Conservation (phyloP, 2,329 filamentous ascomycete genomes). For the Aschersonia sp. region DNA sequence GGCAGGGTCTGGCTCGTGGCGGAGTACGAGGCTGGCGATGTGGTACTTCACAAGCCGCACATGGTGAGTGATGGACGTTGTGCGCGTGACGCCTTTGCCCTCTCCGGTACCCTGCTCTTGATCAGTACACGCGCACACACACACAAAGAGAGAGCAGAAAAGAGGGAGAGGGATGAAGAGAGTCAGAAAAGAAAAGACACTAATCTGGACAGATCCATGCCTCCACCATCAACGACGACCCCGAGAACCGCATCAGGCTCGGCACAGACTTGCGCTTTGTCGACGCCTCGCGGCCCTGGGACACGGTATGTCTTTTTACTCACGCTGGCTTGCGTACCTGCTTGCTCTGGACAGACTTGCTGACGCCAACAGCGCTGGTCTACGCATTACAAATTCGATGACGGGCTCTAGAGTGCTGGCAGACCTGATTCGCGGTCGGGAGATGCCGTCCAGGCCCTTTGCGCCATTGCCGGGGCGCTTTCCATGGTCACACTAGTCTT, state of each 20-base stretch:
- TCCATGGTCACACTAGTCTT: no score
- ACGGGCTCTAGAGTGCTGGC: slow-evolving; percentile 7
- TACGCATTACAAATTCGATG: slow-evolving; percentile 7
- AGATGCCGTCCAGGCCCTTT: neutral
- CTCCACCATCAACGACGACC: slow-evolving; percentile 38
- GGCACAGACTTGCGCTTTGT: slow-evolving; percentile 43
- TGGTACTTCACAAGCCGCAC: slow-evolving; percentile 22
- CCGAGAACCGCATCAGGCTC: slow-evolving; percentile 33
- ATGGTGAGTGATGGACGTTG: slow-evolving; percentile 13
- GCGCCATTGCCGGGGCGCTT: neutral
- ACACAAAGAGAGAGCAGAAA: no score
- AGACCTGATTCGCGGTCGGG: neutral
- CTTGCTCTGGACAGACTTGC: neutral
- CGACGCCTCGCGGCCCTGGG: slow-evolving; percentile 33
- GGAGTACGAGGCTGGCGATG: slow-evolving; percentile 24
- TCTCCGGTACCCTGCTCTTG: no score
- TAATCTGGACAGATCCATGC: slow-evolving; percentile 32
- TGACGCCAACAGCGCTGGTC: slow-evolving; percentile 6
- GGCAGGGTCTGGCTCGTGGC: slow-evolving; percentile 18
- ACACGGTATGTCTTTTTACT: slow-evolving; percentile 19
- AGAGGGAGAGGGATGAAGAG: no score
- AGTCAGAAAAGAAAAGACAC: neutral
- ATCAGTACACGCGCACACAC: no score
- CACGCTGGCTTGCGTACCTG: neutral
- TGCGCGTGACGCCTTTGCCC: no score